phyloP scores from a whole-genome alignment of 257 asterid genomes.

The Solanum chiquidenum region DNA sequence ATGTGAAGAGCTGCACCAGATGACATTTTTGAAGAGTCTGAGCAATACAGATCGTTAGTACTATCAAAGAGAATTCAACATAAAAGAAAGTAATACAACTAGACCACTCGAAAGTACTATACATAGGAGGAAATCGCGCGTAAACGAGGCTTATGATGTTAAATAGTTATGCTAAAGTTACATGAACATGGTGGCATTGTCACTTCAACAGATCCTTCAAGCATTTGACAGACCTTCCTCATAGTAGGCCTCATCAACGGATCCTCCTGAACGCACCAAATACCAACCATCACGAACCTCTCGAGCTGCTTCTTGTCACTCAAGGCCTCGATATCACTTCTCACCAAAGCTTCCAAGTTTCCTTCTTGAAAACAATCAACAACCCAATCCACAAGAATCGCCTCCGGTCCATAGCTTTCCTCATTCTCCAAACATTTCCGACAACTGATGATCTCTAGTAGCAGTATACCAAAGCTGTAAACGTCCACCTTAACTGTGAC shows the following conservation, averaged over 20 bases:
- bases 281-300: slow-evolving; percentile 12
- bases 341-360: slow-evolving; percentile 5
- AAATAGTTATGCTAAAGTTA: not conserved
- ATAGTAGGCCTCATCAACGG: slow-evolving; percentile 19
- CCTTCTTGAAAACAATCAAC: slow-evolving; percentile 19
- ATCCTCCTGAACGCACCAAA: slow-evolving; percentile 33
- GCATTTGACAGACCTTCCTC: slow-evolving; percentile 20
- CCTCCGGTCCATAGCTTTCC: not conserved
- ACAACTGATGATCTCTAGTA: slow-evolving; percentile 22
- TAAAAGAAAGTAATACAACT: not conserved
- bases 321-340: slow-evolving; percentile 11
- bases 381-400: slow-evolving; percentile 12
- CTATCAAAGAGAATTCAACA: not conserved
- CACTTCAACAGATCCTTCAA: slow-evolving; percentile 23
- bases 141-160: not conserved
- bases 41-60: not conserved
- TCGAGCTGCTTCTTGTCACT: slow-evolving; percentile 6
- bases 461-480: slow-evolving; percentile 27
- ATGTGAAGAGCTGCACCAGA: accelerated
- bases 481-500: slow-evolving; percentile 26
- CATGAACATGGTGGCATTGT: not conserved
- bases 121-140: not conserved
- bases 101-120: not conserved
- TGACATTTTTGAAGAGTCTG: not conserved
- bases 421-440: not conserved